A percentile compares a stretch with the other conserved stretches of the same genome.
Evolutionary conservation across 2,329 filamentous ascomycete species (phyloP).

Genomic region (Camptophora hylomeconis): DNA sequence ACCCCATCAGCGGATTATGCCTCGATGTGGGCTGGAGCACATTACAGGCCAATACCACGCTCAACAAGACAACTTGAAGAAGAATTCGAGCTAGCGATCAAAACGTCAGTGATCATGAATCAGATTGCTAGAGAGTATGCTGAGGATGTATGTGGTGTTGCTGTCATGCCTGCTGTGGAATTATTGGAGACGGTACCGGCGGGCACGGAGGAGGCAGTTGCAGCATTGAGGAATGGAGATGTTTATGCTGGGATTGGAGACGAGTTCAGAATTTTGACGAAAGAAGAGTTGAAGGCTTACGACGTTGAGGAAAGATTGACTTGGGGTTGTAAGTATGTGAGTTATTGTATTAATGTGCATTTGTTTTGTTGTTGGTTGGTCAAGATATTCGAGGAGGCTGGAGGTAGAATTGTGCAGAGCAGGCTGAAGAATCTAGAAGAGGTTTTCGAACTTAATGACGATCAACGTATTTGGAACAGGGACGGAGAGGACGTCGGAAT

Average conservation of each 20-base stretch:
- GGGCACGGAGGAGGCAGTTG: constrained; percentile 19
- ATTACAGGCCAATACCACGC: constrained; percentile 32
- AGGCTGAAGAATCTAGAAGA: constrained; percentile 20
- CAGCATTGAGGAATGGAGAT: constrained; percentile 18
- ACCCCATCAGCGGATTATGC: constrained; percentile 29
- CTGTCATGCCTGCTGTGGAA: constrained; percentile 27
- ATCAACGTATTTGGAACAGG: constrained; percentile 2
- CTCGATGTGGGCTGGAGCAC: constrained; percentile 34
- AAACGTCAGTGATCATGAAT: constrained; percentile 28
- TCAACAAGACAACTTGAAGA: constrained; percentile 19
- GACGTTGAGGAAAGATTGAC: constrained; percentile 18
- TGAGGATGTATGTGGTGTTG: constrained; percentile 25
- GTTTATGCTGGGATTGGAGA: constrained; percentile 22
- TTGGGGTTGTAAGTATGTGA: constrained; percentile 29
- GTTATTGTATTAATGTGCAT: constrained; percentile 30
- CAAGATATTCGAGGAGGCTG: constrained; percentile 26
- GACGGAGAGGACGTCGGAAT: constrained; percentile 20
- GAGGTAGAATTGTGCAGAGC: constrained; percentile 20
- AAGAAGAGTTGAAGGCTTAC: constrained; percentile 19
- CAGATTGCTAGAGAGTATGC: constrained; percentile 22
- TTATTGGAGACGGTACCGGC: constrained; percentile 27
- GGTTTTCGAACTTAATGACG: constrained; percentile 24
- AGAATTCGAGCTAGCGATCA: constrained; percentile 25
- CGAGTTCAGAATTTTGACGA: constrained; percentile 22
- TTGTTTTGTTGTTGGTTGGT: constrained; percentile 31